Percentiles rank a stretch among this genome's conserved stretches.
Evolutionary conservation across 306 rosid species (phyloP).

Genomic region (Oxytropis ochrocephala): DNA sequence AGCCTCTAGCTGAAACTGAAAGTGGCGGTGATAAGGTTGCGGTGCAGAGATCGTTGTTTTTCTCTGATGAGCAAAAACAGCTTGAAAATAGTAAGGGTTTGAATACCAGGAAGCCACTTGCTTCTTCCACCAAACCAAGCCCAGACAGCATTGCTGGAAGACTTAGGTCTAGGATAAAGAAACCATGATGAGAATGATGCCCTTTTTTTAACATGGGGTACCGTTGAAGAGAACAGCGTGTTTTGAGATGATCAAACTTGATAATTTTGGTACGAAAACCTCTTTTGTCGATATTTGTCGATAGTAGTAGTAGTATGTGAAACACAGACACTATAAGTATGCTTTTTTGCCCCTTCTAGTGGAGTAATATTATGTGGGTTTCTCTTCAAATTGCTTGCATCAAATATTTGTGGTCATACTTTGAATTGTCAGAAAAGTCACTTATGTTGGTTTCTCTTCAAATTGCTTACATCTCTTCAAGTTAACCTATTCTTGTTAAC

Average conservation of each 20-base stretch:
- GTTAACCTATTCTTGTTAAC: too few species aligned
- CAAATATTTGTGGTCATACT: too few species aligned
- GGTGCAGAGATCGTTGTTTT: conserved; percentile 44
- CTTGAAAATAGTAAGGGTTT: conserved; percentile 11
- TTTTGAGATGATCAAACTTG: conserved; percentile 11
- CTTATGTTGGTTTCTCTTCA: too few species aligned
- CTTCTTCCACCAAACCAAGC: conserved; percentile 23
- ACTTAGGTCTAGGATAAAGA: conserved; percentile 45
- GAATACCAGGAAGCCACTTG: background rate
- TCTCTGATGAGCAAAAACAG: conserved; percentile 23
- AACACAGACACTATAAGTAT: background rate
- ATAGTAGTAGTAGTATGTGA: background rate
- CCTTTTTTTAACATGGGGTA: background rate
- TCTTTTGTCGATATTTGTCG: conserved; percentile 2
- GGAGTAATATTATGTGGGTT: background rate
- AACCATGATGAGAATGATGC: conserved; percentile 3
- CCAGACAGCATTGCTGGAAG: conserved; percentile 39
- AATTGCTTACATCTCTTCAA: too few species aligned
- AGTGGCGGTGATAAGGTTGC: conserved; percentile 29
- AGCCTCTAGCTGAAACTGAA: conserved; percentile 30
- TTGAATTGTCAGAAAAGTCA: too few species aligned
- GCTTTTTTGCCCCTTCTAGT: background rate
- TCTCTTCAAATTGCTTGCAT: background rate
- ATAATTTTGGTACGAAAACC: background rate
- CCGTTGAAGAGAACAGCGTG: conserved; percentile 1